Conservation (phyloP, 345 rosid species). For the Camelina sativa region DNA sequence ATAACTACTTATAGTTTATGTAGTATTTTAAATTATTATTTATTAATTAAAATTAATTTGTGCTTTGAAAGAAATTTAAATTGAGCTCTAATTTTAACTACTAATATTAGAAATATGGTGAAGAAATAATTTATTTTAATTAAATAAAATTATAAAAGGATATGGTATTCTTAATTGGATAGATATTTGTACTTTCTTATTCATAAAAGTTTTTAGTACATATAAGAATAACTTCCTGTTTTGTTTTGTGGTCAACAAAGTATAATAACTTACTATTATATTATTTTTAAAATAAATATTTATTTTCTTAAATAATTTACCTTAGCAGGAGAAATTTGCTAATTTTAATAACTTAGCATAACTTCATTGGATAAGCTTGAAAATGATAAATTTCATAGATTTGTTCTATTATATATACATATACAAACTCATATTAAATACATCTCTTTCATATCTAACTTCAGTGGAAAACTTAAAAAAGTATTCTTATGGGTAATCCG, state of each 20-base stretch:
- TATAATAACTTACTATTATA: not conserved
- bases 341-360: not conserved
- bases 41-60: not conserved
- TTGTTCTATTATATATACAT: conserved; percentile 17
- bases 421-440: not conserved
- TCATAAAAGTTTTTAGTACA: not conserved
- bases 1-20: no score
- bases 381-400: not conserved
- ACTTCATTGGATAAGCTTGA: conserved; percentile 13
- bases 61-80: not conserved
- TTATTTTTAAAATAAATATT: not conserved
- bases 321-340: not conserved
- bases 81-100: not conserved
- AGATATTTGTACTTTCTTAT: not conserved
- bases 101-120: not conserved
- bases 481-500: conserved; percentile 2
- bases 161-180: not conserved
- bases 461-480: not conserved
- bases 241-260: not conserved
- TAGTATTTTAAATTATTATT: not conserved
- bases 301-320: not conserved
- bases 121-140: not conserved
- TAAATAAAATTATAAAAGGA: not conserved
- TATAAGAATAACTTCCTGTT: not conserved
- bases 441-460: not conserved